These are phyloP conservation scores for Candida stauntonica DNA, from an alignment of 805 yeast species.

Conservation along the genomic window DNA sequence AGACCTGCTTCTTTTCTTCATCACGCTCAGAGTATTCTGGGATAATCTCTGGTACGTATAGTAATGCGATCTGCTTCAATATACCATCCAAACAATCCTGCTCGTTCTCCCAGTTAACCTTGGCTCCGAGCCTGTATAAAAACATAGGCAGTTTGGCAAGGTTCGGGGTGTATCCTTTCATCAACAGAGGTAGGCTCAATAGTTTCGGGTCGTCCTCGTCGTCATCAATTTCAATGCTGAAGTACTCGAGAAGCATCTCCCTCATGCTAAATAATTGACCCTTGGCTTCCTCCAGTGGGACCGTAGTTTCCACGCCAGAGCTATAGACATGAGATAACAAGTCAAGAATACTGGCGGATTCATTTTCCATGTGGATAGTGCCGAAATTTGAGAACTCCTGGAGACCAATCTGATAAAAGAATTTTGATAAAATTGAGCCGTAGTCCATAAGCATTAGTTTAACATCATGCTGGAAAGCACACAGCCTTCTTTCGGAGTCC, in stretches of 20 bases:
- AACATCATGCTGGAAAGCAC: constrained; percentile 83
- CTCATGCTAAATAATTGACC: constrained; percentile 43
- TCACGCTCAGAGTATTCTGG: constrained; percentile 24
- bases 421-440: constrained; percentile 57
- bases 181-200: constrained; percentile 58
- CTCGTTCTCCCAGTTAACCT: constrained; percentile 66
- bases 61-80: constrained; percentile 60
- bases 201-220: constrained; percentile 33
- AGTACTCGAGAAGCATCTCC: constrained; percentile 82
- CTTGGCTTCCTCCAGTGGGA: constrained; percentile 27
- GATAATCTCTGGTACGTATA: constrained; percentile 63
- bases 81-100: constrained; percentile 62
- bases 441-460: constrained; percentile 77
- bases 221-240: constrained; percentile 43
- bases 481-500: constrained; percentile 63
- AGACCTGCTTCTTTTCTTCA: constrained; percentile 22
- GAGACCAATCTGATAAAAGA: constrained; percentile 78
- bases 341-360: constrained; percentile 12
- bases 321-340: constrained; percentile 12
- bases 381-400: constrained; percentile 85
- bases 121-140: constrained; percentile 53
- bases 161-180: constrained; percentile 61
- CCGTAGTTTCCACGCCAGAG: constrained; percentile 13
- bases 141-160: constrained; percentile 62
- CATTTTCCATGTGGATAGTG: constrained; percentile 35